A percentile compares a stretch with the other conserved stretches of the same genome.
phyloP scores from a whole-genome alignment of 2,329 filamentous ascomycete genomes.

The Colletotrichum theobromicola region DNA sequence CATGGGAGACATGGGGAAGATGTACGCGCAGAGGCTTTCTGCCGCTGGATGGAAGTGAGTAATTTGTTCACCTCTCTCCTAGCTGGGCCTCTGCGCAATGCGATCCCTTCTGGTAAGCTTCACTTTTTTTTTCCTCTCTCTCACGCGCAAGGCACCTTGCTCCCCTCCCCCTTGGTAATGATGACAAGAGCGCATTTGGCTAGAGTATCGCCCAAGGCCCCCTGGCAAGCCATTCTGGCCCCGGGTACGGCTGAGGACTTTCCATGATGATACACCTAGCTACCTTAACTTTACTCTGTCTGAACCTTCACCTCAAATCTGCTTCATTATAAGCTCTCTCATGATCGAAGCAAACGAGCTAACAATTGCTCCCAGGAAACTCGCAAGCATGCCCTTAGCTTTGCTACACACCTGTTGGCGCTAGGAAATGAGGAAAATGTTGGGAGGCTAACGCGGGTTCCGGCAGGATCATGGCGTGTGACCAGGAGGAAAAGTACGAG shows the following conservation, averaged over 20 bases:
- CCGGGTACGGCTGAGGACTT: constrained; percentile 63
- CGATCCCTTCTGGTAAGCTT: constrained; percentile 41
- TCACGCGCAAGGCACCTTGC: not conserved
- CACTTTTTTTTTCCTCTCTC: constrained; percentile 8
- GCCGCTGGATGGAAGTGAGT: constrained; percentile 92
- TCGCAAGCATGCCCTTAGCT: constrained; percentile 29
- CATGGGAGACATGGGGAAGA: constrained; percentile 99
- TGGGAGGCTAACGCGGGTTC: constrained; percentile 8
- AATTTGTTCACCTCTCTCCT: constrained; percentile 13
- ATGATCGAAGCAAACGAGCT: constrained; percentile 17
- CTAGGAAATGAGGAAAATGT: not conserved
- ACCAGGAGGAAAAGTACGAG: constrained; percentile 88
- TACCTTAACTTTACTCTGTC: constrained; percentile 88
- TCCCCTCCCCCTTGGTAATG: constrained; percentile 57
- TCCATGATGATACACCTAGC: constrained; percentile 99
- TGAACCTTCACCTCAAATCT: constrained; percentile 59
- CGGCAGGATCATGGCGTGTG: constrained; percentile 88
- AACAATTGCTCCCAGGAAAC: constrained; percentile 24
- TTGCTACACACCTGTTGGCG: not conserved
- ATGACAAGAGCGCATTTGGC: constrained; percentile 99
- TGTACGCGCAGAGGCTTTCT: constrained; percentile 91
- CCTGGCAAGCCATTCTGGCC: constrained; percentile 79
- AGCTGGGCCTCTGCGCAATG: constrained; percentile 7
- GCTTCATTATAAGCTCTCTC: constrained; percentile 21
- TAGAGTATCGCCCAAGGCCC: constrained; percentile 84